Base-by-base conservation (phyloP, 768 basidiomycete genomes). In the Lactarius quietus region DNA sequence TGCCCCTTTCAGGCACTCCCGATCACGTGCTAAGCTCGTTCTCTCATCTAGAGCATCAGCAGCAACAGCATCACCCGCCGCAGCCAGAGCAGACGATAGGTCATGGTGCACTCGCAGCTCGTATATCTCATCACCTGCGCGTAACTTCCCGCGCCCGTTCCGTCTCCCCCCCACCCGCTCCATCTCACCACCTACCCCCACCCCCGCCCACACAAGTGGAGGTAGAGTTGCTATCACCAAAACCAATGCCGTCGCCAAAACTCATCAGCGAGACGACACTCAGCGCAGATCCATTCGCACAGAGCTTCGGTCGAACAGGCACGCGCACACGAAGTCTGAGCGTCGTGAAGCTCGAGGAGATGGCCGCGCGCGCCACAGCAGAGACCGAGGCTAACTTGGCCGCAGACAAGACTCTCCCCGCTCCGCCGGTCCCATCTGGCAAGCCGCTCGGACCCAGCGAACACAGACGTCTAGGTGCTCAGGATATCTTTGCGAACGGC, bases 261-360 rank as follows among this genome's bases (percentile, higher is more conserved):
- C 80, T 80, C 48, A 84, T 54, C 6, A 54, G 61, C 29, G 2
- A 59, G 31, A 12, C 38, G 23, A n/a, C n/a, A n/a, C n/a, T n/a
- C n/a, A n/a, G n/a, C n/a, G n/a, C n/a, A n/a, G 18, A 58, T 17
- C 61, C 36, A 2, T 58, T 59, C 31, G 29, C 41, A 3, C 61
- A 23, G 23, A 62, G 65, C 51, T 54, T 38, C 3, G 56, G 61
- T 6, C 54, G 57, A 20, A 23, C 29, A 26, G 51, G 61, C 1
- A 53, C 78, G 3, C 59, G 81, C 29, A 71, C 77, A 33, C 84
- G 80, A 76, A 84, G 83, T 70, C 81, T 84, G 64, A 75, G 84
- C n/a, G 89, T 93, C 8, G 84, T 84, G 64, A 78, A 81, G 66
- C 78, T 93, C 59, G 92, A 93, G 76, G 80, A 82, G 73, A 85